These are phyloP conservation scores for Phytophthora constricta DNA, from an alignment of 352 stramenopile genomes.

Conservation along the genomic window DNA sequence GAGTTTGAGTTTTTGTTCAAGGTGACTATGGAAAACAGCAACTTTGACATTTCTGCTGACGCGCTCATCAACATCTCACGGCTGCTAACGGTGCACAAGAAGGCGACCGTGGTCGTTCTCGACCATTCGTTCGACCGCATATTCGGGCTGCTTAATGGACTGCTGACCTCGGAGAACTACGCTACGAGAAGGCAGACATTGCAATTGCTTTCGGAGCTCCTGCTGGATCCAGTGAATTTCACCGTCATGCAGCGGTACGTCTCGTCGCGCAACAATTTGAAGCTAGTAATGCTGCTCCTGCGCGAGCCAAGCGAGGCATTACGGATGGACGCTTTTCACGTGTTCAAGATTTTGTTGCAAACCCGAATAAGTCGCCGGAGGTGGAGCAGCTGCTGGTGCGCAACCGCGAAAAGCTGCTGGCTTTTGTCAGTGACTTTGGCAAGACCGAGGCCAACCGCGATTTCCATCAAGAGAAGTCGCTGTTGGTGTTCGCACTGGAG, in stretches of 20 bases:
- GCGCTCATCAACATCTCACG: conserved; percentile 83
- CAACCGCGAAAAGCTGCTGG: conserved; percentile 79
- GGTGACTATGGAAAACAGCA: conserved; percentile 76
- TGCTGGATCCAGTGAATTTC: conserved; percentile 81
- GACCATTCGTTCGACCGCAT: conserved; percentile 71
- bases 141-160: conserved; percentile 67
- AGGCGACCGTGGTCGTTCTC: conserved; percentile 53
- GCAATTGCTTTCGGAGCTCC: conserved; percentile 74
- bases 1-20: conserved; percentile 77
- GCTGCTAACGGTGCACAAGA: conserved; percentile 72
- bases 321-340: conserved; percentile 85
- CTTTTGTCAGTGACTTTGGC: conserved; percentile 81
- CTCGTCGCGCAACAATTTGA: conserved; percentile 70
- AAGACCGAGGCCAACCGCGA: conserved; percentile 76
- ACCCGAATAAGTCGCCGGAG: conserved; percentile 80
- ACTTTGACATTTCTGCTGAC: conserved; percentile 88
- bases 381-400: conserved; percentile 75
- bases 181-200: conserved; percentile 77
- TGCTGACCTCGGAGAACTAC: conserved; percentile 75
- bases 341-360: conserved; percentile 91
- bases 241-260: conserved; percentile 84
- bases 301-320: conserved; percentile 78
- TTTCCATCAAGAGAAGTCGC: conserved; percentile 76
- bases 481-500: conserved; percentile 76
- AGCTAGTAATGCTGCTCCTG: conserved; percentile 77